Evolutionary conservation across 2,329 filamentous ascomycete genomes (phyloP), one percentile per base, ranked within the genome.

Genomic region (Neofusicoccum ribis): DNA sequence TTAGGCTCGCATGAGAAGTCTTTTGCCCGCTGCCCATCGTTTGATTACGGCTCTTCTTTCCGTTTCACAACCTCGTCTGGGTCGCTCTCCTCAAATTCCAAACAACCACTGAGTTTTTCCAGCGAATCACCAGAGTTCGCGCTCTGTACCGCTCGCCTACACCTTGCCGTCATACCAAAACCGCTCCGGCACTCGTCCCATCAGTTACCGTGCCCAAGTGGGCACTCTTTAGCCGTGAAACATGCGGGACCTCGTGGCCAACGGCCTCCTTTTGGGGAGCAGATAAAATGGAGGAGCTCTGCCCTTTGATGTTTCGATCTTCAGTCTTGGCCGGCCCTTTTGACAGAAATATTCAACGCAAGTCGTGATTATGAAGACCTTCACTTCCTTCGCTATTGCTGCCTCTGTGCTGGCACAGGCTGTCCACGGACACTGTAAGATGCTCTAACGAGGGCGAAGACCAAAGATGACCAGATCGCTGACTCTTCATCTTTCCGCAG

Each of bases 341-440:
- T 31, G 20, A 47, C 43, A 36, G 17, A 31, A 47, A 14, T 31
- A 14, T 17, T 20, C 54, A 47, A 20, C 51, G 54, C 54, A 58
- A 54, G 36, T 17, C 39, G 20, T 37, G 31, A 60, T 17, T 27
- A 77, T 78, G 75, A 78, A 76, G 73, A 71, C 73, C 51, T 70
- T 76, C 69, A 68, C 73, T 31, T 70, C 73, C 50, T 69, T 72
- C 44, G 69, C 73, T 51, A 60, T 77, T 63, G 71, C 73, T 58
- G 68, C 75, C 41, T 74, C 73, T 37, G 70, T 72, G 46, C 72
- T 62, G 59, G 70, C 73, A 61, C 70, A 77, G 68, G 72, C 76
- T 49, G 76, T 73, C 20, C 74, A 76, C 63, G 74, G 72, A 65
- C 75, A 77, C 66, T 77, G 74, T 77, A 71, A 41, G 72, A 67